These are phyloP conservation scores for Lactifluus rugatus DNA, from an alignment of 768 basidiomycete genomes.

Conservation along the genomic window DNA sequence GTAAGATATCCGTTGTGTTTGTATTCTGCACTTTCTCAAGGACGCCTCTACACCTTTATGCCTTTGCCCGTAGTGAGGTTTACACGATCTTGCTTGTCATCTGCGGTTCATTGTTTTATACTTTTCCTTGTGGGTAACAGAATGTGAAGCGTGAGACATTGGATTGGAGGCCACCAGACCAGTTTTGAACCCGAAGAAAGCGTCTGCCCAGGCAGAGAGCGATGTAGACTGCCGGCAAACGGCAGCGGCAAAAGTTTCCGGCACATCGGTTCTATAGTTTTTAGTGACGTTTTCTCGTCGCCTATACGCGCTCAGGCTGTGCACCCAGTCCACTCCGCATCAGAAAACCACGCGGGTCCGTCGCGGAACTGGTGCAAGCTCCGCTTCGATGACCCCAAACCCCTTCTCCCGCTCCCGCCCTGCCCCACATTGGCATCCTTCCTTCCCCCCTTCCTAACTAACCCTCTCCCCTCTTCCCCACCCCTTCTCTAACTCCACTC, in stretches of 20 bases:
- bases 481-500: no score
- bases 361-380: constrained; percentile 17
- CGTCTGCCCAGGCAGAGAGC: no score
- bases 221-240: not conserved
- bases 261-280: not conserved
- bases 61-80: not conserved
- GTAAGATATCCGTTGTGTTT: constrained; percentile 17
- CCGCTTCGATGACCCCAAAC: constrained; percentile 5
- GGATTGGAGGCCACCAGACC: not conserved
- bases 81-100: not conserved
- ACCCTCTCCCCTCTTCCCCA: no score
- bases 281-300: constrained; percentile 10
- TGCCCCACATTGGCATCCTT: not conserved
- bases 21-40: constrained; percentile 8
- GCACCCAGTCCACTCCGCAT: constrained; percentile 6
- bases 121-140: not conserved
- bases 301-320: not conserved
- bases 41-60: not conserved
- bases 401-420: not conserved
- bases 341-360: constrained; percentile 11
- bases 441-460: not conserved
- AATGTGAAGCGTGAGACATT: not conserved
- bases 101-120: constrained; percentile 4
- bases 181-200: not conserved
- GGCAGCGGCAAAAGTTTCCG: constrained; percentile 15